Evolutionary conservation across 108 stramenopile species (phyloP).

Genomic region (Hondaea fermentalgiana): DNA sequence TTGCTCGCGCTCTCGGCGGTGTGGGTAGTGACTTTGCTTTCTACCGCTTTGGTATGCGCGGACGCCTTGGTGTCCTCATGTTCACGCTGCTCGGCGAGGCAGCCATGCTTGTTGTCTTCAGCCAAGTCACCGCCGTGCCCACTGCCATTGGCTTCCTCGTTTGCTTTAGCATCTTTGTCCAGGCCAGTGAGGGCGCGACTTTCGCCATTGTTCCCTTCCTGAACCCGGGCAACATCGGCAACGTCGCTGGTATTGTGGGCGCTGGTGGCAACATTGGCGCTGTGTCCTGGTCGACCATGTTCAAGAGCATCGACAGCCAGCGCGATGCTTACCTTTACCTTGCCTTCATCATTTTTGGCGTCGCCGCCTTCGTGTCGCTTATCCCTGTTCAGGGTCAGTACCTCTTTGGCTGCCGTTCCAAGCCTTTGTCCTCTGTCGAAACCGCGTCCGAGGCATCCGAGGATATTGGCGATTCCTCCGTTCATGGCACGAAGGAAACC

Average conservation of each 20-base stretch:
- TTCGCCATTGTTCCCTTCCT: slow-evolving; percentile 38
- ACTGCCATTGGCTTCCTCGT: slow-evolving; percentile 28
- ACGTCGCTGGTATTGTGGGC: slow-evolving; percentile 37
- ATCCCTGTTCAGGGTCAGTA: background rate
- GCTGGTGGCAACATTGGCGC: slow-evolving; percentile 42
- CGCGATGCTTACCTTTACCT: background rate
- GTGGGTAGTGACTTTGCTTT: background rate
- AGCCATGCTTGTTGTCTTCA: slow-evolving; percentile 32
- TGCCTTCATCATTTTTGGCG: background rate
- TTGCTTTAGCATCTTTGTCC: slow-evolving; percentile 31
- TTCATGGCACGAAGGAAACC: too few species aligned
- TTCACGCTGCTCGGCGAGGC: slow-evolving; percentile 22
- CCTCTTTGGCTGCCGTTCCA: background rate
- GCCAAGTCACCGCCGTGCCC: background rate
- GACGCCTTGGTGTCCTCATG: slow-evolving; percentile 27
- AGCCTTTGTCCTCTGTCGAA: background rate
- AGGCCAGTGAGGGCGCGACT: slow-evolving; percentile 34
- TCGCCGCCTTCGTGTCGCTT: background rate
- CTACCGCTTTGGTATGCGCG: slow-evolving; percentile 30
- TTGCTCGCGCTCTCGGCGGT: background rate
- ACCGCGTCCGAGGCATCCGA: background rate
- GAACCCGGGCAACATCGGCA: slow-evolving; percentile 29
- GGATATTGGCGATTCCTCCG: background rate
- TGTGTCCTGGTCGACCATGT: slow-evolving; percentile 30
- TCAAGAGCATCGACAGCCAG: background rate